Percentiles rank a stretch among this genome's conserved stretches.
These are phyloP conservation scores for Elsinoe ampelina DNA, from an alignment of 2,329 filamentous ascomycete genomes.

Conservation along the genomic window DNA sequence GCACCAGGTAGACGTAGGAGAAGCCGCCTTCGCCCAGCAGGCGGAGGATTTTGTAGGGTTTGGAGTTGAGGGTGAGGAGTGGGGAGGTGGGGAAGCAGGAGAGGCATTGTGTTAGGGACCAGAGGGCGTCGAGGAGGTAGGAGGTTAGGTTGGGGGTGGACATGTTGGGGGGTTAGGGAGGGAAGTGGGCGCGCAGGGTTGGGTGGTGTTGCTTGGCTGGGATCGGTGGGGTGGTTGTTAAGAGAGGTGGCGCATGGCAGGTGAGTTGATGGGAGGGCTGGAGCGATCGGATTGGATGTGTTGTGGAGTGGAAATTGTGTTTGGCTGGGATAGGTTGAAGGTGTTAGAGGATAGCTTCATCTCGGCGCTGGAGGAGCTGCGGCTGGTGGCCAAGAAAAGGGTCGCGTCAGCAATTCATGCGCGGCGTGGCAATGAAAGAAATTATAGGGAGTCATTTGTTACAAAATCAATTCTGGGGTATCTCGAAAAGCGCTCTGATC, in stretches of 20 bases:
- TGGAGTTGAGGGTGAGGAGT: slow-evolving; percentile 86
- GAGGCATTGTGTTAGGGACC: slow-evolving; percentile 88
- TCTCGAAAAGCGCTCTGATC: background rate
- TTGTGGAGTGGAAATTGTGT: background rate
- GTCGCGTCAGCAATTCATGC: background rate
- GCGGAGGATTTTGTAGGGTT: slow-evolving; percentile 91
- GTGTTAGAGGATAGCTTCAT: background rate
- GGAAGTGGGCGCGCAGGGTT: background rate
- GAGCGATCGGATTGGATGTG: background rate
- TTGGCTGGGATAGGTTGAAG: slow-evolving; percentile 1
- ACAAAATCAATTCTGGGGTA: background rate
- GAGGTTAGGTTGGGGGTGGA: slow-evolving; percentile 27
- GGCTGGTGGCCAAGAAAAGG: slow-evolving; percentile 6
- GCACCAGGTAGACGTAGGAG: slow-evolving; percentile 97
- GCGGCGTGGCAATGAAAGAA: background rate
- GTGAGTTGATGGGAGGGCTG: background rate
- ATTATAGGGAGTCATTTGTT: background rate
- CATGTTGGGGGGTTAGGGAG: background rate
- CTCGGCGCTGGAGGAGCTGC: slow-evolving; percentile 6
- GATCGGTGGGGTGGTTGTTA: background rate
- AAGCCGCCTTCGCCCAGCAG: slow-evolving; percentile 96
- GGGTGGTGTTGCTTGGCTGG: background rate
- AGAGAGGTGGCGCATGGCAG: background rate
- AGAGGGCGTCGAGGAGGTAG: slow-evolving; percentile 78
- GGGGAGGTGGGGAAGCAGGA: slow-evolving; percentile 93